Conservation (phyloP, 163 green algal genomes). For the Scenedesmus sp. region DNA sequence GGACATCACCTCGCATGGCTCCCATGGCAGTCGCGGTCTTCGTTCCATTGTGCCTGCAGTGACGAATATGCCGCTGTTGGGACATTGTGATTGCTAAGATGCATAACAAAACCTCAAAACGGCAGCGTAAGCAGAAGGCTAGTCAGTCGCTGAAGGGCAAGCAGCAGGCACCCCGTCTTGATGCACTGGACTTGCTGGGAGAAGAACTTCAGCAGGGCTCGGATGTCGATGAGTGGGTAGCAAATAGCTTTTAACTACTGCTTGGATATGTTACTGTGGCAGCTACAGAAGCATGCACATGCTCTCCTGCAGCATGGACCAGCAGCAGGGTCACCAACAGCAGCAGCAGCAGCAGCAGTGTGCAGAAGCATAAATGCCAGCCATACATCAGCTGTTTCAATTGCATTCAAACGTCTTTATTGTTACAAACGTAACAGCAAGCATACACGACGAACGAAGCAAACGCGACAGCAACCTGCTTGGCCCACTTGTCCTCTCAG, state of each 20-base stretch:
- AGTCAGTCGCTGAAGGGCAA: constrained; percentile 50
- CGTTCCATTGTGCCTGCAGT: neutral
- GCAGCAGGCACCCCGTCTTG: neutral
- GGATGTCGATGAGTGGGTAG: neutral
- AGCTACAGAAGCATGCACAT: neutral
- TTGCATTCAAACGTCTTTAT: no score
- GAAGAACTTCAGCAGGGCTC: constrained; percentile 40
- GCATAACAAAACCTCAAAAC: constrained; percentile 51
- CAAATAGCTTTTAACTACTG: neutral
- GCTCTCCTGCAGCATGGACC: neutral
- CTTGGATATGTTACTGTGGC: neutral
- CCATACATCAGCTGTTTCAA: neutral
- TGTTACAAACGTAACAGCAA: no score
- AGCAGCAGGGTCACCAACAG: neutral
- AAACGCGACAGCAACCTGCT: neutral
- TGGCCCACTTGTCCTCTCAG: no score
- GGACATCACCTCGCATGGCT: neutral
- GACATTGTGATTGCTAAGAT: neutral
- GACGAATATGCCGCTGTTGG: neutral
- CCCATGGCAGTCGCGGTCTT: neutral
- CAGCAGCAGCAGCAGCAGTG: neutral
- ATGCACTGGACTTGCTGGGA: constrained; percentile 51
- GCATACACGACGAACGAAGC: no score
- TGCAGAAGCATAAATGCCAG: neutral
- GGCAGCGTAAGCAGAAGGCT: constrained; percentile 49